Evolutionary conservation across 2,329 filamentous ascomycete species (phyloP).

Genomic region (Xylariales sp.): DNA sequence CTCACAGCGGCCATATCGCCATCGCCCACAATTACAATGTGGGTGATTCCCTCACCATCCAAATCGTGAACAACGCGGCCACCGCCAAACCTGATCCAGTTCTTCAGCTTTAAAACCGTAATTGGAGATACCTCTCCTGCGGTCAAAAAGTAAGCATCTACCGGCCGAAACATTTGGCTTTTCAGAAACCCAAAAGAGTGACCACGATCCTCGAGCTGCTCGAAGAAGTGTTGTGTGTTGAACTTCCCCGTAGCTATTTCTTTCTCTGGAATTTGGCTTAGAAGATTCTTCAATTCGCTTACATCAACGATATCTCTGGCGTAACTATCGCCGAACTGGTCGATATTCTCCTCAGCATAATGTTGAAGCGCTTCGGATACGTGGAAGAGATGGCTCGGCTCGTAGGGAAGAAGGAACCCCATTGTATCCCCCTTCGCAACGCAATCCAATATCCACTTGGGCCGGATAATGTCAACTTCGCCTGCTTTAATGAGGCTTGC

Average conservation of each 20-base stretch:
- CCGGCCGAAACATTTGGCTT: slow-evolving; percentile 48
- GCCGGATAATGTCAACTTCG: slow-evolving; percentile 67
- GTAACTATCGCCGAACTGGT: slow-evolving; percentile 81
- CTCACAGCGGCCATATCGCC: slow-evolving; percentile 29
- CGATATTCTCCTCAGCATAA: slow-evolving; percentile 58
- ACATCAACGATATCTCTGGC: slow-evolving; percentile 62
- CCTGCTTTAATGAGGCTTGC: slow-evolving; percentile 74
- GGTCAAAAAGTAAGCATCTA: slow-evolving; percentile 34
- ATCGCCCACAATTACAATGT: slow-evolving; percentile 59
- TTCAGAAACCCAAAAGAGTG: slow-evolving; percentile 46
- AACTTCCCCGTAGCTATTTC: slow-evolving; percentile 33
- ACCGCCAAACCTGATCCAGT: slow-evolving; percentile 64
- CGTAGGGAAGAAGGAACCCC: slow-evolving; percentile 56
- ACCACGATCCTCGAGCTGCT: slow-evolving; percentile 52
- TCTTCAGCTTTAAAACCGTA: slow-evolving; percentile 41
- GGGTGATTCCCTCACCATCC: slow-evolving; percentile 58
- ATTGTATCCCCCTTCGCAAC: slow-evolving; percentile 46
- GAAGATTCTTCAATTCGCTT: slow-evolving; percentile 55
- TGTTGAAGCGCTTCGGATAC: slow-evolving; percentile 52
- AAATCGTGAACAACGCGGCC: slow-evolving; percentile 52
- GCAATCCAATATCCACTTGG: slow-evolving; percentile 81
- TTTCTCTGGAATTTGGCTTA: slow-evolving; percentile 48
- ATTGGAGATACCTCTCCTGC: slow-evolving; percentile 25
- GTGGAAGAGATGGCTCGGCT: slow-evolving; percentile 67
- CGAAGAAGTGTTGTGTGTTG: slow-evolving; percentile 41